These are phyloP conservation scores for Fusarium praegraminearum DNA, from an alignment of 2,329 filamentous ascomycete genomes.

Conservation along the genomic window DNA sequence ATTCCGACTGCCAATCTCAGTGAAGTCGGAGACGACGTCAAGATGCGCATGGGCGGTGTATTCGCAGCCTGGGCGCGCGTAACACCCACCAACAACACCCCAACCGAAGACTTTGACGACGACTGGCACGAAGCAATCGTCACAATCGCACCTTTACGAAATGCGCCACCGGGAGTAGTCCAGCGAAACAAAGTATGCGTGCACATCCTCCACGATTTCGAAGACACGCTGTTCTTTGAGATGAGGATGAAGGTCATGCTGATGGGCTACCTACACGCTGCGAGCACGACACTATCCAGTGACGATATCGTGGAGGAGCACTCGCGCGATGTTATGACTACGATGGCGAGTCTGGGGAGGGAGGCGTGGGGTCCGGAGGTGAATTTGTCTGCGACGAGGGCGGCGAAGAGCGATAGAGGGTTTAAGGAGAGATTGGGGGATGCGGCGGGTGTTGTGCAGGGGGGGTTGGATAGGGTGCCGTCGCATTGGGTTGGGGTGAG, in stretches of 20 bases:
- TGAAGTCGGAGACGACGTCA: slow-evolving; percentile 64
- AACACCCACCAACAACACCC: slow-evolving; percentile 46
- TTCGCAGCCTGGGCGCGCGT: slow-evolving; percentile 74
- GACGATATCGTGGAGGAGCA: slow-evolving; percentile 50
- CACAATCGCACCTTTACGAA: slow-evolving; percentile 64
- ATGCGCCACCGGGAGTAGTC: slow-evolving; percentile 60
- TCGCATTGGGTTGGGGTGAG: slow-evolving; percentile 70
- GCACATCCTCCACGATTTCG: slow-evolving; percentile 66
- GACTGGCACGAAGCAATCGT: slow-evolving; percentile 72
- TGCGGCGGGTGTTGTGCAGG: slow-evolving; percentile 63
- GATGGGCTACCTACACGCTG: slow-evolving; percentile 68
- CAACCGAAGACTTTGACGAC: slow-evolving; percentile 50
- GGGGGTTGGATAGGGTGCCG: slow-evolving; percentile 68
- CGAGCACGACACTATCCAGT: slow-evolving; percentile 32
- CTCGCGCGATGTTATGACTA: slow-evolving; percentile 56
- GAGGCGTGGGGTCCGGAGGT: slow-evolving; percentile 59
- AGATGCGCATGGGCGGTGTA: slow-evolving; percentile 67
- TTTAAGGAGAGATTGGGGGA: slow-evolving; percentile 61
- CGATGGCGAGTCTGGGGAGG: slow-evolving; percentile 61
- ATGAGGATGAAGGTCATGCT: slow-evolving; percentile 64
- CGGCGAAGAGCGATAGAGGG: slow-evolving; percentile 57
- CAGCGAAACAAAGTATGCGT: slow-evolving; percentile 64
- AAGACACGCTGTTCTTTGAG: slow-evolving; percentile 56
- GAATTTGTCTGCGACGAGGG: slow-evolving; percentile 55
- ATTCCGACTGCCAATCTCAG: slow-evolving; percentile 67